Percentiles rank a stretch among this genome's conserved stretches.
Evolutionary conservation across 495 filamentous ascomycete genomes (phyloP).

Genomic region (Tirmania nivea): DNA sequence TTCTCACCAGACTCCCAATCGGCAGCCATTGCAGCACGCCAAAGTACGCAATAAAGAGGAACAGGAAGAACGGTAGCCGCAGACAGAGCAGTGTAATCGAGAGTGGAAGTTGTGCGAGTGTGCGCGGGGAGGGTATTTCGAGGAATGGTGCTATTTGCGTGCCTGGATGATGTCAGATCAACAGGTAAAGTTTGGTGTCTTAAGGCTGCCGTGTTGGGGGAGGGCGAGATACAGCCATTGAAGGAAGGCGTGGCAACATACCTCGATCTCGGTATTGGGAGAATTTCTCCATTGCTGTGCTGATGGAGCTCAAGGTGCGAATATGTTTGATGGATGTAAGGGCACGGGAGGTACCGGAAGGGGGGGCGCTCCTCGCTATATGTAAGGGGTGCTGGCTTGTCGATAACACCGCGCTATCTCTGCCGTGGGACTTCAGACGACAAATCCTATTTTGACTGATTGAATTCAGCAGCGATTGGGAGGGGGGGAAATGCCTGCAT

Average conservation of each 20-base stretch:
- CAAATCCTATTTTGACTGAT: too few relatives aligned
- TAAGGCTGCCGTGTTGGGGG: too few relatives aligned
- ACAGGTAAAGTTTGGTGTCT: too few relatives aligned
- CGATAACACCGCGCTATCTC: too few relatives aligned
- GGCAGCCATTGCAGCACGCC: conserved; percentile 66
- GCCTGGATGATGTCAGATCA: conserved; percentile 30
- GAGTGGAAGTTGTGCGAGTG: not conserved
- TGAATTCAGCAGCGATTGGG: too few relatives aligned
- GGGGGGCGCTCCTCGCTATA: too few relatives aligned
- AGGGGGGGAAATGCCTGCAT: too few relatives aligned
- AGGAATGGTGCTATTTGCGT: conserved; percentile 94
- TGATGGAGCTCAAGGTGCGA: not conserved
- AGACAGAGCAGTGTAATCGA: conserved; percentile 44
- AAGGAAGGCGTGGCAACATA: conserved; percentile 20
- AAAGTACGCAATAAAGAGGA: conserved; percentile 48
- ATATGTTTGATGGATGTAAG: too few relatives aligned
- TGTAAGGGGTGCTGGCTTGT: too few relatives aligned
- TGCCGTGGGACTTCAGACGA: too few relatives aligned
- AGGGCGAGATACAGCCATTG: not conserved
- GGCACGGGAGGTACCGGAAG: too few relatives aligned
- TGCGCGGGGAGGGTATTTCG: conserved; percentile 38
- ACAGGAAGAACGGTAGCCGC: conserved; percentile 58
- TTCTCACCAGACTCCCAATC: conserved; percentile 55
- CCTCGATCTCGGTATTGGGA: conserved; percentile 90
- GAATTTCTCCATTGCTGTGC: conserved; percentile 69